Conservation (phyloP, 371 early-diverging fungal species). For the Lichtheimia corymbifera region DNA sequence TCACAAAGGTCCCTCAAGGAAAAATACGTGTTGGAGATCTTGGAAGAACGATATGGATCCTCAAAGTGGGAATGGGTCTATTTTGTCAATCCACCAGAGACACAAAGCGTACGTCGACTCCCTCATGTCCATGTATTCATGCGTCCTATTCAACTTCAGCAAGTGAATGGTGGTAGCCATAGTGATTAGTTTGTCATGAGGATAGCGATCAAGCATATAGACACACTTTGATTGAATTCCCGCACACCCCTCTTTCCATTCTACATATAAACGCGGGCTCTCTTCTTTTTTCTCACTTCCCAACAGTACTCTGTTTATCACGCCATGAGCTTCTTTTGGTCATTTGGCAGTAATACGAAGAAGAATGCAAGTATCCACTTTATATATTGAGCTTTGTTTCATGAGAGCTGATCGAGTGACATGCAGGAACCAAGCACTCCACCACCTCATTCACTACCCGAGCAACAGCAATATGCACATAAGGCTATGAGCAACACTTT, state of each 20-base stretch:
- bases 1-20: conserved; percentile 44
- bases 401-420: neutral
- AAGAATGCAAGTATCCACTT: conserved; percentile 9
- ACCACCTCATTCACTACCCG: conserved; percentile 9
- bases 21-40: conserved; percentile 21
- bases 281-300: conserved; percentile 5
- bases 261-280: too few relatives aligned
- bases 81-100: conserved; percentile 47
- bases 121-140: conserved; percentile 51
- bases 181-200: too few relatives aligned
- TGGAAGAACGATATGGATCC: conserved; percentile 29
- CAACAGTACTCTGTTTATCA: neutral
- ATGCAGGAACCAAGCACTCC: conserved; percentile 15
- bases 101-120: conserved; percentile 35
- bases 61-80: conserved; percentile 36
- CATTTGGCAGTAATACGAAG: conserved; percentile 25
- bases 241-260: neutral
- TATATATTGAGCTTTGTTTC: neutral
- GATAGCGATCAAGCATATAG: too few relatives aligned
- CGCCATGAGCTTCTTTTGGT: conserved; percentile 44
- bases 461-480: conserved; percentile 27
- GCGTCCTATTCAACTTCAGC: conserved; percentile 14
- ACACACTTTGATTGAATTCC: neutral
- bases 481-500: conserved; percentile 51
- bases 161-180: too few relatives aligned